Evolutionary conservation across 2,329 filamentous ascomycete genomes (phyloP), one percentile per base, ranked within the genome.

Genomic region (Hypoxylon sp.): DNA sequence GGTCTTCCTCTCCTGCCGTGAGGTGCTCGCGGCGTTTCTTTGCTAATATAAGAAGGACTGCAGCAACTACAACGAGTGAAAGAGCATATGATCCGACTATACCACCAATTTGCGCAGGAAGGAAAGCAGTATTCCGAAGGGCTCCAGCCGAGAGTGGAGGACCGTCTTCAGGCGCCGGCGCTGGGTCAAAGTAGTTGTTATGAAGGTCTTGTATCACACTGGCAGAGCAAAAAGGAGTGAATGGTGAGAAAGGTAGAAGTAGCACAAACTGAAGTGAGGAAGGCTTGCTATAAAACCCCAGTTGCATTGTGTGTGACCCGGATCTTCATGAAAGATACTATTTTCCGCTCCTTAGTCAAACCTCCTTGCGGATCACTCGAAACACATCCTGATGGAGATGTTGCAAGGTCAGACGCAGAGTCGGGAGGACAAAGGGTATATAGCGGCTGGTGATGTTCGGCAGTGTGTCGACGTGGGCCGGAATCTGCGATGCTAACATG

Each of bases 11-110:
- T 76, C 78, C 88, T 78, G 77, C 81, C 53, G 76, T 74, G 46
- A 89, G 78, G 65, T 82, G 84, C 51, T 85, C 80, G 23, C 86
- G 84, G 21, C 87, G 82, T 63, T 78, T 83, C 76, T 84, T 88
- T 55, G 85, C 81, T 6, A 93, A 83, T 21, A 86, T 77, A 43
- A 93, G 81, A 6, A 94, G 81, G 48, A 87, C 81, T 32, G 88
- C 82, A 72, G 92, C 90, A 73, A 96, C 88, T 73, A 96, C 79
- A 74, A 93, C 84, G 75, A 96, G 85, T 34, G 89, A 92, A 65
- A 93, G 78, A 63, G 94, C 85, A 87, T 97, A 97, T 63, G 92
- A 90, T 66, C 90, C 93, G 63, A 95, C 85, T 65, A 98, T 91
- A 70, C 90, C 93, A 69, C 91, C 91, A 71, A 97, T 90, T 78